A percentile compares a stretch with the other conserved stretches of the same genome.
Evolutionary conservation across 2,329 filamentous ascomycete species (phyloP).

Genomic region (Ophiostoma ulmi): DNA sequence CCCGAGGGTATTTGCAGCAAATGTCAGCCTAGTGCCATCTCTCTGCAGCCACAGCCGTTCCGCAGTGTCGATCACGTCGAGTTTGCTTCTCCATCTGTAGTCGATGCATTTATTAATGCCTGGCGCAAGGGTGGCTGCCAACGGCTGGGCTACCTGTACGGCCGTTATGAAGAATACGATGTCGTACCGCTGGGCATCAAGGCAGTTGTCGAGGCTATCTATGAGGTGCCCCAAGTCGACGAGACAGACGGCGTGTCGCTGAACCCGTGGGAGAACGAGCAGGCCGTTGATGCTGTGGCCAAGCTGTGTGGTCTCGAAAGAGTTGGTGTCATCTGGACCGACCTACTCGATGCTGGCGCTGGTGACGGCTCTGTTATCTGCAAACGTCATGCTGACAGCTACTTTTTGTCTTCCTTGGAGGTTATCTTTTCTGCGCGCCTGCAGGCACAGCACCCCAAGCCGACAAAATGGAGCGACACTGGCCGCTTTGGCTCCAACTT

Average conservation of each 20-base stretch:
- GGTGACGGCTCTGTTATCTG: constrained; percentile 85
- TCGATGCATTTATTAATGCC: constrained; percentile 85
- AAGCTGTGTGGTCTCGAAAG: constrained; percentile 78
- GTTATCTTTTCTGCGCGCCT: constrained; percentile 82
- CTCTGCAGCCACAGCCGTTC: constrained; percentile 85
- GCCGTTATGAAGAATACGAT: constrained; percentile 81
- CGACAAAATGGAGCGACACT: constrained; percentile 95
- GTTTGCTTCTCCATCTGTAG: constrained; percentile 76
- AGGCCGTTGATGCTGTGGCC: constrained; percentile 74
- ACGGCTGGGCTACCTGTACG: constrained; percentile 84
- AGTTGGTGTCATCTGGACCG: constrained; percentile 91
- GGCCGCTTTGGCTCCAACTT: constrained; percentile 93
- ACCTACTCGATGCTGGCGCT: constrained; percentile 74
- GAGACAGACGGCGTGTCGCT: constrained; percentile 85
- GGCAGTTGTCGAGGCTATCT: constrained; percentile 93
- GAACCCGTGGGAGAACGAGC: constrained; percentile 77
- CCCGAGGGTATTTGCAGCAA: constrained; percentile 97
- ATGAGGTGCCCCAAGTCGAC: constrained; percentile 86
- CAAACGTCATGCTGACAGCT: constrained; percentile 93
- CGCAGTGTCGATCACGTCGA: constrained; percentile 99
- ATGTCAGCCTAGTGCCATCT: constrained; percentile 95
- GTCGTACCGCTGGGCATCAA: constrained; percentile 93
- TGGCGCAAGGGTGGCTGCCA: constrained; percentile 85
- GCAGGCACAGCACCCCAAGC: constrained; percentile 81
- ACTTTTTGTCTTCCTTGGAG: constrained; percentile 88